phyloP scores from a whole-genome alignment of 805 yeast species.

The Candida krabiensis region DNA sequence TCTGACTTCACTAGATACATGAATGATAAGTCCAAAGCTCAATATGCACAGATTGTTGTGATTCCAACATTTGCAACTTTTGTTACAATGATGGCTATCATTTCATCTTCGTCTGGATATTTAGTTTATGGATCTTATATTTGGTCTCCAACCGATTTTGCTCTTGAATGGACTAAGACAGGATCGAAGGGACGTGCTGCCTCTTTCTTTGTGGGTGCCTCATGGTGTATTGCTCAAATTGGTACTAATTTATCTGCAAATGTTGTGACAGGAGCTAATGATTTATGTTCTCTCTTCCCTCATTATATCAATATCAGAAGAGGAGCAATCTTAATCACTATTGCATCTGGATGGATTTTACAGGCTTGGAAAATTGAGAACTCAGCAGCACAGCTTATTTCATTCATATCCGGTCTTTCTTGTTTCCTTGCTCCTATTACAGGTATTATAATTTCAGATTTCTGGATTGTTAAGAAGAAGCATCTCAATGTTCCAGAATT shows the following conservation, averaged over 20 bases:
- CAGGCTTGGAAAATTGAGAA: constrained; percentile 43
- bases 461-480: constrained; percentile 38
- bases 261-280: constrained; percentile 61
- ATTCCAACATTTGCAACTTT: constrained; percentile 26
- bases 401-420: constrained; percentile 38
- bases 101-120: constrained; percentile 38
- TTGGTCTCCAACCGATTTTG: constrained; percentile 45
- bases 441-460: constrained; percentile 39
- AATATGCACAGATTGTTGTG: constrained; percentile 31
- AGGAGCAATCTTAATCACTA: constrained; percentile 40
- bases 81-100: constrained; percentile 33
- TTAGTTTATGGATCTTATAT: constrained; percentile 40
- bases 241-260: constrained; percentile 53
- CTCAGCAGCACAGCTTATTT: constrained; percentile 35
- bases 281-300: constrained; percentile 56
- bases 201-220: constrained; percentile 19
- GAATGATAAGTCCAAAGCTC: constrained; percentile 31
- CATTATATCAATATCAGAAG: constrained; percentile 58
- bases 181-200: constrained; percentile 22
- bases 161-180: constrained; percentile 33
- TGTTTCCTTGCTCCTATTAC: constrained; percentile 40
- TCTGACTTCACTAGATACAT: constrained; percentile 41
- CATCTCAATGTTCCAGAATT: constrained; percentile 37
- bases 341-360: constrained; percentile 37
- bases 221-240: constrained; percentile 32